These are phyloP conservation scores for Dacryopinax spathularia DNA, from an alignment of 768 basidiomycete species.

Conservation along the genomic window DNA sequence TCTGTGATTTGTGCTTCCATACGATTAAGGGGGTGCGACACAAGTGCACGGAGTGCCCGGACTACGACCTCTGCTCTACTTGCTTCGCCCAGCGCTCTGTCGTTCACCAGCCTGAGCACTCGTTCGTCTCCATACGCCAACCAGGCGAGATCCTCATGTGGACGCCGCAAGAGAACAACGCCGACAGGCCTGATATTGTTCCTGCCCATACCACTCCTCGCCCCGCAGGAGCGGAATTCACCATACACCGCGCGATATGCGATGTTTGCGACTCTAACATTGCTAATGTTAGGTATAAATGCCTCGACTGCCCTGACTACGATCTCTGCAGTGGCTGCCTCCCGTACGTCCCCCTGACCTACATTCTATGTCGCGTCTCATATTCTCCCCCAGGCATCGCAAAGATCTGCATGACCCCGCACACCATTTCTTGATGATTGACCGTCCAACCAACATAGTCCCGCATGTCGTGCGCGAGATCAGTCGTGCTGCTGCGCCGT, in stretches of 20 bases:
- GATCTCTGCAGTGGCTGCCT: slow-evolving; percentile 64
- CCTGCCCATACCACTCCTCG: background rate
- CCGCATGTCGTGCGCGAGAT: background rate
- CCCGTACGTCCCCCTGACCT: slow-evolving; percentile 17
- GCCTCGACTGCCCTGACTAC: slow-evolving; percentile 66
- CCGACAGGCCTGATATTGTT: background rate
- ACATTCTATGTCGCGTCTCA: no score
- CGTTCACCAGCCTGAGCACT: background rate
- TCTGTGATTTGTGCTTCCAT: slow-evolving; percentile 48
- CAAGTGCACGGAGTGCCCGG: slow-evolving; percentile 64
- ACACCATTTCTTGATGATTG: background rate
- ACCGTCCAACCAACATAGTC: background rate
- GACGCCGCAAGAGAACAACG: background rate
- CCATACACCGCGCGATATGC: background rate
- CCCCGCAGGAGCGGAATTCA: background rate
- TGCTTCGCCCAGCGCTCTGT: background rate
- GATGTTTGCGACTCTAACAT: background rate
- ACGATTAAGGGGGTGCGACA: slow-evolving; percentile 52
- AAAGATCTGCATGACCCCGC: background rate
- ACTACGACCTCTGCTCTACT: background rate
- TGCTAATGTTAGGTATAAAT: slow-evolving; percentile 43
- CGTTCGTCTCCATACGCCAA: background rate
- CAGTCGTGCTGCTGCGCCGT: no score
- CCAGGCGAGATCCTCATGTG: background rate
- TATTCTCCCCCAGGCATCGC: background rate